Percentiles rank a stretch among this genome's conserved stretches.
phyloP scores from a whole-genome alignment of 305 asterid species.

The Andrographis paniculata region DNA sequence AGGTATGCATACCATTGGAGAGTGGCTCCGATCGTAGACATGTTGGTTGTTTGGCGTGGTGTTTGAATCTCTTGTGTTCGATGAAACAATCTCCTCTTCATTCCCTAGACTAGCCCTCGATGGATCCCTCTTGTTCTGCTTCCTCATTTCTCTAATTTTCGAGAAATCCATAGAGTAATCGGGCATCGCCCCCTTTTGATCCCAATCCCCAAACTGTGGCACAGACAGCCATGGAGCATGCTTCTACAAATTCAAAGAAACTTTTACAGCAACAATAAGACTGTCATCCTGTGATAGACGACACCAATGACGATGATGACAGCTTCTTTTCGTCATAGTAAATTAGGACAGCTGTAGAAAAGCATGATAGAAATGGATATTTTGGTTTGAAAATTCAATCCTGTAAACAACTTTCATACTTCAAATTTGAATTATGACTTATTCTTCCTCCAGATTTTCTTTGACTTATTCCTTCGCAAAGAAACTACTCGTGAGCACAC shows the following conservation, averaged over 20 bases:
- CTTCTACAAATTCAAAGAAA: conserved; percentile 44
- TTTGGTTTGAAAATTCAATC: too few relatives aligned
- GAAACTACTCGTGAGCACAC: too few relatives aligned
- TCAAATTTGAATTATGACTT: too few relatives aligned
- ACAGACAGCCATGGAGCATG: conserved; percentile 71
- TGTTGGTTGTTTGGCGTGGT: conserved; percentile 25
- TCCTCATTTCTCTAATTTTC: conserved; percentile 77
- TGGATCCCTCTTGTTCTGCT: conserved; percentile 80
- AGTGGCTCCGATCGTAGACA: conserved; percentile 31
- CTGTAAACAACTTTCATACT: too few relatives aligned
- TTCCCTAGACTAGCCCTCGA: conserved; percentile 85
- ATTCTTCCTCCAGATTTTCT: too few relatives aligned
- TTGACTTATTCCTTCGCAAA: too few relatives aligned
- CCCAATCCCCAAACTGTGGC: conserved; percentile 95
- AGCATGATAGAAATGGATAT: too few relatives aligned
- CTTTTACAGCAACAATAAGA: too few relatives aligned
- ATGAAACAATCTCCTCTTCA: conserved; percentile 60
- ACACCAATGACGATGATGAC: too few relatives aligned
- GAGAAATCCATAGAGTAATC: conserved; percentile 86
- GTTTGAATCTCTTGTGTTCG: conserved; percentile 35
- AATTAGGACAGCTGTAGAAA: too few relatives aligned
- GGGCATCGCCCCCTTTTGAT: conserved; percentile 72
- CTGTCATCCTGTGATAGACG: too few relatives aligned
- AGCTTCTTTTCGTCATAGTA: too few relatives aligned
- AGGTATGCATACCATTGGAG: conserved; percentile 45